Base-by-base conservation (phyloP, 495 filamentous ascomycete species). In the Thozetella sp. region DNA sequence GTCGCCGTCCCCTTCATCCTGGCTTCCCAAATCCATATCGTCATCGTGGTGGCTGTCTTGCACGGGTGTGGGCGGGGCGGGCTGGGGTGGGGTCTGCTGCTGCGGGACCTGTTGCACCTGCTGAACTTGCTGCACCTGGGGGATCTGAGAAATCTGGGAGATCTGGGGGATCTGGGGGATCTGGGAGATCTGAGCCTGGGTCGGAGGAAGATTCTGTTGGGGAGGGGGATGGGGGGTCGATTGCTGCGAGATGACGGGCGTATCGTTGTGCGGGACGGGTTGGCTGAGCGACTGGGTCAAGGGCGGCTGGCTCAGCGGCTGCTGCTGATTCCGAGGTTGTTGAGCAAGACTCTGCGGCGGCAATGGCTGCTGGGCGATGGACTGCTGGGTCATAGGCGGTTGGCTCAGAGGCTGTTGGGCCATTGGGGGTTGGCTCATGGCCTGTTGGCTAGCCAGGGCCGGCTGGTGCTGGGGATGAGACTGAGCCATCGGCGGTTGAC, bases 21-120 rank as follows among this genome's bases (percentile, higher is more conserved):
- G 71, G 20, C 69, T 76, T 34, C 68, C 73, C 51, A 72, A 62
- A 13, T 79, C 78, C 67, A 79, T 75, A 9, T 79, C 77, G 20
- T 79, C 77, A 54, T 73, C 75, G 24, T 71, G 72, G 40, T 73
- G 67, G 25, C 56, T 45, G 22, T 77, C 74, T 22, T 70, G 75
- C 1, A 62, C 58, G 13, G 75, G 59, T 19, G 67, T 66, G 13
- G 57, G 67, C 24, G 73, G 62, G 30, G 76, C 76, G 19, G 73
- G 60, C 17, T 73, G 76, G 51, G 71, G 70, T 10, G 73, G 69
- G 1, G 74, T 43, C 19, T 65, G 71, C 45, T 72, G 72, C 23
- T 74, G 72, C 51, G 69, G 68, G 13, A 69, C 66, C 34, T 71
- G 76, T 24, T 76, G 72, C 22, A 65, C 62, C n/a, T 72, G 72